A percentile compares a stretch with the other conserved stretches of the same genome.
These are phyloP conservation scores for Sphagnum contortum DNA, from an alignment of 225 moss, liverwort and hornwort species.

Conservation along the genomic window DNA sequence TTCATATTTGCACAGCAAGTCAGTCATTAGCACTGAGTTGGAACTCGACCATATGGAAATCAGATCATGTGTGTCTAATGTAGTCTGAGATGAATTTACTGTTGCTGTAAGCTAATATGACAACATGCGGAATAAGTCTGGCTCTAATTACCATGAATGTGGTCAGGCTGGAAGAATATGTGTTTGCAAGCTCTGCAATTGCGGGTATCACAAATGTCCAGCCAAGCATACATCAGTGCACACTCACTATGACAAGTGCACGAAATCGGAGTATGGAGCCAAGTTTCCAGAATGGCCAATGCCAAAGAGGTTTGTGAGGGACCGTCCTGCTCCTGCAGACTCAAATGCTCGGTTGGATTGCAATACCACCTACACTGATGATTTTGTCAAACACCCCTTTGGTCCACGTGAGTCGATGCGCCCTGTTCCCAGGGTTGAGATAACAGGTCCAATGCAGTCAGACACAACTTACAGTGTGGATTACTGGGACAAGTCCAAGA, in stretches of 20 bases:
- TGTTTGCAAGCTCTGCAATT: conserved; percentile 45
- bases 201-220: conserved; percentile 47
- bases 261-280: conserved; percentile 26
- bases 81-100: too few relatives aligned
- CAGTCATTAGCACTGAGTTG: too few relatives aligned
- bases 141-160: not conserved
- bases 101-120: too few relatives aligned
- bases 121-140: too few relatives aligned
- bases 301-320: conserved; percentile 13
- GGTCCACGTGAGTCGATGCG: conserved; percentile 12
- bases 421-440: not conserved
- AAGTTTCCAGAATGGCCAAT: conserved; percentile 44
- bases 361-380: conserved; percentile 29
- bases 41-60: too few relatives aligned
- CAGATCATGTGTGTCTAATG: too few relatives aligned
- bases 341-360: conserved; percentile 15
- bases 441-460: conserved; percentile 6
- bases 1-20: too few relatives aligned
- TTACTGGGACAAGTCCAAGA: conserved; percentile 26
- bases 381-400: conserved; percentile 26
- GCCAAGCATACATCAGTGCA: conserved; percentile 39
- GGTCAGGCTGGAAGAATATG: conserved; percentile 24
- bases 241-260: conserved; percentile 23
- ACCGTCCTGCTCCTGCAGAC: not conserved
- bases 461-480: conserved; percentile 36